Conservation (phyloP, 176 grass and related monocot genomes). For the Echinochloa phyllopogon region DNA sequence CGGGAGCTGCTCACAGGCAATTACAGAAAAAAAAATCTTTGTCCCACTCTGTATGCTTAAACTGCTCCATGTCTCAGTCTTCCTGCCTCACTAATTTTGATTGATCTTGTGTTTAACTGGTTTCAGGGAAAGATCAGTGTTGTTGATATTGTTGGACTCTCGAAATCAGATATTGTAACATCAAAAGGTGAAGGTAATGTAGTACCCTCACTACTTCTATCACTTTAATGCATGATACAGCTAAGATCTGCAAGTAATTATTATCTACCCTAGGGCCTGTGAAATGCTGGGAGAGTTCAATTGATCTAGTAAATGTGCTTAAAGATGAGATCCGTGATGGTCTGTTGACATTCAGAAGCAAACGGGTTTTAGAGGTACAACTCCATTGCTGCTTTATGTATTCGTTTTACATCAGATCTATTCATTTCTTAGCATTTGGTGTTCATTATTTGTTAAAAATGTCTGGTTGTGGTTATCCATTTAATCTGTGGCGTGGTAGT, state of each 20-base stretch:
- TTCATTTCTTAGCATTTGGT: not conserved
- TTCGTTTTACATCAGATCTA: not conserved
- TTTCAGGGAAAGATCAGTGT: conserved; percentile 78
- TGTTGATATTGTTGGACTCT: conserved; percentile 67
- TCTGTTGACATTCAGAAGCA: conserved; percentile 73
- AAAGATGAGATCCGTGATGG: conserved; percentile 91
- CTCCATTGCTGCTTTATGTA: not conserved
- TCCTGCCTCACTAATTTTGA: not conserved
- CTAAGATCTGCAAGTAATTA: conserved; percentile 30
- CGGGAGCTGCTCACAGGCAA: not conserved
- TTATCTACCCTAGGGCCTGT: conserved; percentile 53
- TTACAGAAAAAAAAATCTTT: not conserved
- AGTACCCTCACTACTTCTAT: not conserved
- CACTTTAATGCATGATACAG: not conserved
- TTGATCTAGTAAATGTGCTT: conserved; percentile 69
- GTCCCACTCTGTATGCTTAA: not conserved
- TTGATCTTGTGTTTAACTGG: conserved; percentile 25
- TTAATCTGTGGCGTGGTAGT: no score
- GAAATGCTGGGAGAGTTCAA: conserved; percentile 80
- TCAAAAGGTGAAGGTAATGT: conserved; percentile 73
- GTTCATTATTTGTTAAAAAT: not conserved
- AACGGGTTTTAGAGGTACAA: conserved; percentile 77
- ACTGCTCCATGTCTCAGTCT: not conserved
- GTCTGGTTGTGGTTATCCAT: no score
- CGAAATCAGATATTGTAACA: conserved; percentile 56